Evolutionary conservation across 306 rosid genomes (phyloP).

Genomic region (Vigna angularis): DNA sequence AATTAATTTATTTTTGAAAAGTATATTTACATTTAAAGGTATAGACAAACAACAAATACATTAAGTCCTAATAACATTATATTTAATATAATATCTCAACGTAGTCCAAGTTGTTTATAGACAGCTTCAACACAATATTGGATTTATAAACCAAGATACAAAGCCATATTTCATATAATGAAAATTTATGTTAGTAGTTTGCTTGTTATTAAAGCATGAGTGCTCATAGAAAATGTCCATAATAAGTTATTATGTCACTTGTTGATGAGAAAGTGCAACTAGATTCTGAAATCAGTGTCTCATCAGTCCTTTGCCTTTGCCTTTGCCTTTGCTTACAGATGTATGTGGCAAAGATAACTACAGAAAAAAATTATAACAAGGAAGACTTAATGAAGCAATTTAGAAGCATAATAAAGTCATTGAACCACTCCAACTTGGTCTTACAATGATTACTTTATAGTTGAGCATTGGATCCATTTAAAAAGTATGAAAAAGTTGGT

Average conservation of each 20-base stretch:
- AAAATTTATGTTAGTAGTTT: constrained; percentile 22
- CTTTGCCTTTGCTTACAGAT: background rate
- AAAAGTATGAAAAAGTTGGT: constrained; percentile 36
- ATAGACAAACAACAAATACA: no score
- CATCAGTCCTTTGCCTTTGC: no score
- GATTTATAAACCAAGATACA: constrained; percentile 5
- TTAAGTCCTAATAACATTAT: no score
- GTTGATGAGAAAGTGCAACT: constrained; percentile 41
- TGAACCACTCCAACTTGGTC: constrained; percentile 31
- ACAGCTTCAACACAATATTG: background rate
- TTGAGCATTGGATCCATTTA: constrained; percentile 51
- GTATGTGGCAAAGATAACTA: constrained; percentile 13
- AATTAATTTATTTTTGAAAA: no score
- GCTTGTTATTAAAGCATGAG: constrained; percentile 43
- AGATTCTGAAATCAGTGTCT: constrained; percentile 36
- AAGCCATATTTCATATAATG: background rate
- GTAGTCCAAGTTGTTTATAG: no score
- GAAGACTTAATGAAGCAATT: constrained; percentile 28
- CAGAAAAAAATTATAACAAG: background rate
- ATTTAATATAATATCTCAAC: no score
- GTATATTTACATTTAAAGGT: no score
- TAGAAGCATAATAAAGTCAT: constrained; percentile 22
- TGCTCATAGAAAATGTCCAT: constrained; percentile 4
- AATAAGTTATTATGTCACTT: constrained; percentile 31
- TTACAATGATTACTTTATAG: constrained; percentile 39